phyloP scores from a whole-genome alignment of 306 rosid genomes.

The Acmispon strigosus region DNA sequence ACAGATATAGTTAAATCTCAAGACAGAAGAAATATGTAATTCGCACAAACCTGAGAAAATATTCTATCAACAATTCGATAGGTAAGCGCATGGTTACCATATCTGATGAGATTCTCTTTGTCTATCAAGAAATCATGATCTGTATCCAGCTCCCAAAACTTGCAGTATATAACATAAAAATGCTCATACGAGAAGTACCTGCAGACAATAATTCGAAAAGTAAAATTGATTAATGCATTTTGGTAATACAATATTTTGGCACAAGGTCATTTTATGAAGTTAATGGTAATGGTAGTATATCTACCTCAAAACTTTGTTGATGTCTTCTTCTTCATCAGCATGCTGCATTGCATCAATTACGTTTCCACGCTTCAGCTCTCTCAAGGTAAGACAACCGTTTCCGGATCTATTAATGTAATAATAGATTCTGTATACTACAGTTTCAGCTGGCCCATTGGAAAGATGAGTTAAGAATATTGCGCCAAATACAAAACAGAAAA shows the following conservation, averaged over 20 bases:
- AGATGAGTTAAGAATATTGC: constrained; percentile 28
- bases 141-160: constrained; percentile 99
- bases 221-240: neutral
- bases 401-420: constrained; percentile 92
- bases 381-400: constrained; percentile 74
- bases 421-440: constrained; percentile 95
- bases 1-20: constrained; percentile 3
- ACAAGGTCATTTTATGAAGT: neutral
- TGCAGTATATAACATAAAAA: constrained; percentile 98
- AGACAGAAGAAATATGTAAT: constrained; percentile 13
- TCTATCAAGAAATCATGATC: constrained; percentile 98
- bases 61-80: constrained; percentile 98
- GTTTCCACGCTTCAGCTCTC: constrained; percentile 93
- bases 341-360: constrained; percentile 96
- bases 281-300: constrained; percentile 12
- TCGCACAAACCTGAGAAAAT: constrained; percentile 91
- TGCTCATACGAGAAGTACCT: constrained; percentile 99
- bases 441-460: constrained; percentile 85
- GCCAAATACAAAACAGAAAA: neutral
- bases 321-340: constrained; percentile 98
- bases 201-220: constrained; percentile 17
- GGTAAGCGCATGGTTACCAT: constrained; percentile 99
- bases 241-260: neutral
- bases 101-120: constrained; percentile 98
- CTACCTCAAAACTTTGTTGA: constrained; percentile 96